Conservation (phyloP, 2,329 filamentous ascomycete species). For the Xylariaceae sp. region DNA sequence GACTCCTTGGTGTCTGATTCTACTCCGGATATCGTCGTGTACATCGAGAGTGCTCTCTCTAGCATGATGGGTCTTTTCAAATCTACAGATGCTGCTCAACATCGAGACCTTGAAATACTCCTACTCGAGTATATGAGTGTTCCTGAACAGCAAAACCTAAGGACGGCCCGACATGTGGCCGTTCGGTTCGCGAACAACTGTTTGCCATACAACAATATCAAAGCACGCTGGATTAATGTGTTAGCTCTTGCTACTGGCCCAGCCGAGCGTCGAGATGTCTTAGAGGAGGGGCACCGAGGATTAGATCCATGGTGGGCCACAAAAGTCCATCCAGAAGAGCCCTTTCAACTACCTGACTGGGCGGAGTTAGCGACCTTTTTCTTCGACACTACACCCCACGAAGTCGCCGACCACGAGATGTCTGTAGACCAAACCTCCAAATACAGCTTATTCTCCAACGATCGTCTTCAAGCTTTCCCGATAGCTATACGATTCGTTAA, state of each 20-base stretch:
- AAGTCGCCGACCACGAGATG: conserved; percentile 28
- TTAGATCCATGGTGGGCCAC: conserved; percentile 59
- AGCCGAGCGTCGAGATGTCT: conserved; percentile 71
- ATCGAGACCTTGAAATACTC: conserved; percentile 43
- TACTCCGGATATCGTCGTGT: conserved; percentile 70
- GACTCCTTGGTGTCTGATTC: conserved; percentile 75
- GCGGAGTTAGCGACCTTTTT: conserved; percentile 45
- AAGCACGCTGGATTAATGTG: conserved; percentile 83
- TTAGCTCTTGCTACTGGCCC: conserved; percentile 65
- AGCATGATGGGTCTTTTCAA: conserved; percentile 55
- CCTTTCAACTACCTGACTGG: conserved; percentile 46
- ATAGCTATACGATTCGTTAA: conserved; percentile 65
- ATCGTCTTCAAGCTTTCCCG: conserved; percentile 53
- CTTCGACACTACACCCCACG: conserved; percentile 35
- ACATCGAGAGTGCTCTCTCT: conserved; percentile 83
- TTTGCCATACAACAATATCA: conserved; percentile 70
- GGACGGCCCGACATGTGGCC: conserved; percentile 73
- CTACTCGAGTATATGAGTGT: conserved; percentile 64
- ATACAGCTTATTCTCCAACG: conserved; percentile 38
- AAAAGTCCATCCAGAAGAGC: conserved; percentile 32
- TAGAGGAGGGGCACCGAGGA: conserved; percentile 85
- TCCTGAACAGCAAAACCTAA: conserved; percentile 47
- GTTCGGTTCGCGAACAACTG: conserved; percentile 89
- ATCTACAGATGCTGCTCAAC: conserved; percentile 28
- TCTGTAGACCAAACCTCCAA: conserved; percentile 38